Evolutionary conservation across 2,329 filamentous ascomycete genomes (phyloP), one percentile per base, ranked within the genome.

Genomic region (Didymosphaeria variabile): DNA sequence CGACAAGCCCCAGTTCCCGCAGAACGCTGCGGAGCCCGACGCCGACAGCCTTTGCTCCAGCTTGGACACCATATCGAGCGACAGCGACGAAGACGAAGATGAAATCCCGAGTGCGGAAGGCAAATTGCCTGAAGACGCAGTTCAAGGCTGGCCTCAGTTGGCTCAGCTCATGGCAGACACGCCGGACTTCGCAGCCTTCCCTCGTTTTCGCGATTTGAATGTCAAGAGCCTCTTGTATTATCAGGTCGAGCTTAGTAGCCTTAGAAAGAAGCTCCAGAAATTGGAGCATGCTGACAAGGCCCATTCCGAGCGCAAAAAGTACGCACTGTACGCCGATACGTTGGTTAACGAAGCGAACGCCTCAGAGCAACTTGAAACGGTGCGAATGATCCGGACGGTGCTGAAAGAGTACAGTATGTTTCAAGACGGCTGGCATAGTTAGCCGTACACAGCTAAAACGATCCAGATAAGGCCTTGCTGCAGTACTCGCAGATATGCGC

Each of bases 211-310:
- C n/a, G 63, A 65, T 7, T 44, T 65, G 5, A 62, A 65, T 21
- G 38, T 59, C 31, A 65, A 65, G 51, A 65, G 63, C 31, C 44
- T 65, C 4, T 38, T 65, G 21, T 65, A 65, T 34, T 65, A 65
- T 36, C 63, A 65, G 42, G 36, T 23, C 13, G 53, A 65, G 38
- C 40, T 65, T 4, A 57, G 26, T 5, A 49, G 5, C 12, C 34
- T 60, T 4, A 44, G 42, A 9, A 36, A 36, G 40, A 54, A 63
- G 42, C 57, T 65, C 19, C 58, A 58, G 9, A 17, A 40, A 3
- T 45, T 56, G 15, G 63, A 65, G 38, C 50, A 47, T 13, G 26
- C 12, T 2, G 58, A 65, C 26, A 51, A 46, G 10, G n/a, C 7
- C 10, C 15, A 46, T 6, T 45, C 42, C 1, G 51, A 57, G 15